These are phyloP conservation scores for Dysphania ambrosioides DNA, from an alignment of 148 eudicot species.

Conservation along the genomic window DNA sequence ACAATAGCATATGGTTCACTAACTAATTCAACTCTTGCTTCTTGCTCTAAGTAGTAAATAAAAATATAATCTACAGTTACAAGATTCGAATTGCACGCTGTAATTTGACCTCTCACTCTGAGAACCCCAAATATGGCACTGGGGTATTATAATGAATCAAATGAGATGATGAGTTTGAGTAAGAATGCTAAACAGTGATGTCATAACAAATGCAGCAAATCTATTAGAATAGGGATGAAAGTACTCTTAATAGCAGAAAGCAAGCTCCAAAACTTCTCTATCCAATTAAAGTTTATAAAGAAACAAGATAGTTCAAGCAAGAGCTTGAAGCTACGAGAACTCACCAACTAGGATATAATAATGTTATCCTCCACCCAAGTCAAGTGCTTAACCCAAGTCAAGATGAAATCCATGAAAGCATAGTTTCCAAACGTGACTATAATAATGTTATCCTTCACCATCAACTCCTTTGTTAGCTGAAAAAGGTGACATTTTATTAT, in stretches of 20 bases:
- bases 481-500: slow-evolving; percentile 71
- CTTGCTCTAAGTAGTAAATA: neutral
- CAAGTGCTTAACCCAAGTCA: slow-evolving; percentile 93
- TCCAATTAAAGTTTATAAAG: neutral
- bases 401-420: slow-evolving; percentile 95
- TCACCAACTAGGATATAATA: slow-evolving; percentile 86
- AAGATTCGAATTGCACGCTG: neutral
- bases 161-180: neutral
- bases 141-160: neutral
- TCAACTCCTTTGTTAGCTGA: slow-evolving; percentile 70
- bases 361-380: no score
- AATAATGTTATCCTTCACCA: slow-evolving; percentile 69
- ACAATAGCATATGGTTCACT: neutral
- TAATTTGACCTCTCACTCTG: neutral
- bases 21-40: neutral
- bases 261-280: neutral
- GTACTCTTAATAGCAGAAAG: neutral
- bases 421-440: slow-evolving; percentile 91
- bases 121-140: neutral
- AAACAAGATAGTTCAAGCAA: slow-evolving; percentile 2
- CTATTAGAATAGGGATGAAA: neutral
- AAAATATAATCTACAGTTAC: neutral
- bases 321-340: slow-evolving; percentile 17
- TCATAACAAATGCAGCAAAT: neutral
- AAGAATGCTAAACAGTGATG: neutral